Evolutionary conservation across 768 basidiomycete genomes (phyloP), one percentile per base, ranked within the genome.

Genomic region (Tylopilus sp.): DNA sequence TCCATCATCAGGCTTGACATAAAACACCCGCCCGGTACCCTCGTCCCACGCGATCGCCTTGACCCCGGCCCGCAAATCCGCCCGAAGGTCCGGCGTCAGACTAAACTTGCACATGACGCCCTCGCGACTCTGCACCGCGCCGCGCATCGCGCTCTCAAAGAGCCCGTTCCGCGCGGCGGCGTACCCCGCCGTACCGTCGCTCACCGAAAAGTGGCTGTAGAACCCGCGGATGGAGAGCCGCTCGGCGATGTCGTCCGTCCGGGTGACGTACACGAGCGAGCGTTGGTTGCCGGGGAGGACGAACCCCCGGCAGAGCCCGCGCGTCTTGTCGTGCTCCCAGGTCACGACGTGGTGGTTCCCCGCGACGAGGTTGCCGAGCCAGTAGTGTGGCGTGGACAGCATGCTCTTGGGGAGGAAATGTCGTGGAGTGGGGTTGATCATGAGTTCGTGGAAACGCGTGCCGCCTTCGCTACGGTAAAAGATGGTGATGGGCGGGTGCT

Each of bases 11-110:
- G 72, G 73, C 29, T 74, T 70, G 41, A 78, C 78, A 8, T 85
- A 67, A 58, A 80, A 79, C 14, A 86, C 72, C 34, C 84, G 74
- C 4, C 85, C 85, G 13, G 79, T 81, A 22, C 75, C 72, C 64
- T 87, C 85, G 55, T 88, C 86, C 82, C 83, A 88, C 8, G 80
- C 73, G 30, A 86, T 75, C 17, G 80, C 73, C n/a, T 68, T 66
- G 31, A 83, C 63, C 10, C 76, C 78, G 4, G 60, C 38, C 48
- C 58, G 30, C 45, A 61, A 36, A 12, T 64, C 59, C 3, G 43
- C 29, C 2, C 60, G 52, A 6, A 70, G 48, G 43, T 68, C 59
- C 2, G 47, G 21, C 2, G 53, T 26, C 40, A 64, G 14, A 29
- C 49, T 48, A 26, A 70, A 68, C 36, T 59, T 68, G 45, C 66